These are phyloP conservation scores for Eutreptiella sp. DNA, from an alignment of 208 protist species.

Conservation along the genomic window DNA sequence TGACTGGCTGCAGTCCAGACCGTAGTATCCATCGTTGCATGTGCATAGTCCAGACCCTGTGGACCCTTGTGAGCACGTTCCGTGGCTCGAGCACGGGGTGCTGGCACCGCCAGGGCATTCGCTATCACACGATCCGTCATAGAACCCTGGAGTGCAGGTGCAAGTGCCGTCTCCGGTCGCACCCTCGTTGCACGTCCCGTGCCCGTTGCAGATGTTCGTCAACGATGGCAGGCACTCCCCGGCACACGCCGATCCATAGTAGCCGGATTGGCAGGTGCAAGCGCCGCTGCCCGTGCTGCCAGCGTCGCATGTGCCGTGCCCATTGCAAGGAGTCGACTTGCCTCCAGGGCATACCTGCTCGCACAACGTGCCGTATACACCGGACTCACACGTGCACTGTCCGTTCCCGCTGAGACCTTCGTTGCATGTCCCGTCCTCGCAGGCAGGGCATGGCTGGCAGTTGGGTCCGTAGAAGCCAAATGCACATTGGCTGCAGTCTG, in stretches of 20 bases:
- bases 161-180: constrained; percentile 9
- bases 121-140: background rate
- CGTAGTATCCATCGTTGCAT: no score
- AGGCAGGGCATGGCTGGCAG: no score
- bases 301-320: constrained; percentile 14
- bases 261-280: constrained; percentile 9
- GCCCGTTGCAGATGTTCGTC: constrained; percentile 10
- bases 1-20: no score
- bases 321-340: constrained; percentile 26
- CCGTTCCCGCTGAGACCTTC: no score
- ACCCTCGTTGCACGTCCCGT: constrained; percentile 22
- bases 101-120: constrained; percentile 2
- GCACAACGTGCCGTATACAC: no score
- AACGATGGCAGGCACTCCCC: constrained; percentile 16
- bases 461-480: no score
- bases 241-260: constrained; percentile 1
- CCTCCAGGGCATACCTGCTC: no score
- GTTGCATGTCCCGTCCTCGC: no score
- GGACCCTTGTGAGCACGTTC: no score
- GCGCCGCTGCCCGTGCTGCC: constrained; percentile 17
- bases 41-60: no score
- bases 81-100: constrained; percentile 14
- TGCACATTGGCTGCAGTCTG: no score
- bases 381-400: no score
- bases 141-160: constrained; percentile 22